Conservation (phyloP, 805 yeast genomes). For the Yamadazyma olivae region DNA sequence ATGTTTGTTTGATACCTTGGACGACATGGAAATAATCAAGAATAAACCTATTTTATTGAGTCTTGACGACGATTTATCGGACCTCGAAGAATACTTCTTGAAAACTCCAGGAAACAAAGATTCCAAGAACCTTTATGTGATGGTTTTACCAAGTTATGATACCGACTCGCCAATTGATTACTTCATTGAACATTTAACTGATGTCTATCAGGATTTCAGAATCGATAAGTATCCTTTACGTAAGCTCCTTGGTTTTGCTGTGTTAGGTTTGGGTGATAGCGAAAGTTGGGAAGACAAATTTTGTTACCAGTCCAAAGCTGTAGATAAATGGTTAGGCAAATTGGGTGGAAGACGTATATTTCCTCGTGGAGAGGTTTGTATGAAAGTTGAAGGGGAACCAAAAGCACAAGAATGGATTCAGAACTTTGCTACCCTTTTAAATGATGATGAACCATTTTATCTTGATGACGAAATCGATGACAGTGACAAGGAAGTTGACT, state of each 20-base stretch:
- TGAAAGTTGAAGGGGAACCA: slow-evolving; percentile 62
- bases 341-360: slow-evolving; percentile 83
- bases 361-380: slow-evolving; percentile 82
- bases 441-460: slow-evolving; percentile 68
- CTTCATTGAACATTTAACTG: slow-evolving; percentile 74
- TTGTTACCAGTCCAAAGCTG: slow-evolving; percentile 78
- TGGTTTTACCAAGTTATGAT: slow-evolving; percentile 87
- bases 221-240: slow-evolving; percentile 78
- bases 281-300: slow-evolving; percentile 78
- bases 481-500: slow-evolving; percentile 41
- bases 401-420: slow-evolving; percentile 66
- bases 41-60: slow-evolving; percentile 55
- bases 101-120: slow-evolving; percentile 47
- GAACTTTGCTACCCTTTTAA: slow-evolving; percentile 55
- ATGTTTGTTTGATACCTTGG: slow-evolving; percentile 40
- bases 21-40: slow-evolving; percentile 18
- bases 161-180: slow-evolving; percentile 91
- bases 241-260: slow-evolving; percentile 72
- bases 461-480: slow-evolving; percentile 60
- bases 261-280: slow-evolving; percentile 82
- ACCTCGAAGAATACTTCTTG: slow-evolving; percentile 78
- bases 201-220: slow-evolving; percentile 81
- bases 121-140: slow-evolving; percentile 53
- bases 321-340: slow-evolving; percentile 74
- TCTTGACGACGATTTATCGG: slow-evolving; percentile 78